These are phyloP conservation scores for Mrakia frigida DNA, from an alignment of 768 basidiomycete species.

Conservation along the genomic window DNA sequence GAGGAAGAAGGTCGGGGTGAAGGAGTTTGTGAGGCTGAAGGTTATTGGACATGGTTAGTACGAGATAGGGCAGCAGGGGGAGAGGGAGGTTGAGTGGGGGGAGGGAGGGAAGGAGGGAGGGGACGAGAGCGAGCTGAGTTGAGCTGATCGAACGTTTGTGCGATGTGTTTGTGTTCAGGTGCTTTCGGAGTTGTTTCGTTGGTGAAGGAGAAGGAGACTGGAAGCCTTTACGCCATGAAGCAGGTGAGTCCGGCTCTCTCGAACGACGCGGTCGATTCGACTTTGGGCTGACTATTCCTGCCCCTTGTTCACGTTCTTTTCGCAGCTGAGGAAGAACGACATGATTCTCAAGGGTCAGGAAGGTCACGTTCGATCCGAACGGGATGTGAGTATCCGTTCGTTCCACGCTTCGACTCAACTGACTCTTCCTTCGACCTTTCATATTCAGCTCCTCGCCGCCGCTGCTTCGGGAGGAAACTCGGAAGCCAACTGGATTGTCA, in stretches of 20 bases:
- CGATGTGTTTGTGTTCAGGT: constrained; percentile 49
- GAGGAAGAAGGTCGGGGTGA: constrained; percentile 73
- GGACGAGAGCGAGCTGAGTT: background rate
- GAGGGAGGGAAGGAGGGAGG: background rate
- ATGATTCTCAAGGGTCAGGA: constrained; percentile 58
- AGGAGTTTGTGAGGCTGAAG: constrained; percentile 81
- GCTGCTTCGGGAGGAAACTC: constrained; percentile 70
- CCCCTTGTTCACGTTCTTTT: background rate
- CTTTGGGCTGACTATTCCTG: background rate
- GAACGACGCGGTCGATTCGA: background rate
- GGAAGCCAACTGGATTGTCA: constrained; percentile 88
- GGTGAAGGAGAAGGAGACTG: constrained; percentile 72
- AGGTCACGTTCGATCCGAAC: constrained; percentile 43
- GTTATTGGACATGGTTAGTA: constrained; percentile 83
- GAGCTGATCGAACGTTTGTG: too few species aligned
- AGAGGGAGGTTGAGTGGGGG: too few species aligned
- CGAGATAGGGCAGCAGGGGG: background rate
- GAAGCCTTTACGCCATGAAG: constrained; percentile 90
- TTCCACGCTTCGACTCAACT: background rate
- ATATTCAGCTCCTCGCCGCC: constrained; percentile 86
- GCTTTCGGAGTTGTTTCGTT: constrained; percentile 95
- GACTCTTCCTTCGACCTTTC: constrained; percentile 41
- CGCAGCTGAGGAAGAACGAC: constrained; percentile 42
- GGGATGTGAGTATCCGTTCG: constrained; percentile 8
- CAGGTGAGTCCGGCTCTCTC: constrained; percentile 57